Evolutionary conservation across 1,139 yeast genomes (phyloP).

Genomic region (Suhomyces bokatorum): DNA sequence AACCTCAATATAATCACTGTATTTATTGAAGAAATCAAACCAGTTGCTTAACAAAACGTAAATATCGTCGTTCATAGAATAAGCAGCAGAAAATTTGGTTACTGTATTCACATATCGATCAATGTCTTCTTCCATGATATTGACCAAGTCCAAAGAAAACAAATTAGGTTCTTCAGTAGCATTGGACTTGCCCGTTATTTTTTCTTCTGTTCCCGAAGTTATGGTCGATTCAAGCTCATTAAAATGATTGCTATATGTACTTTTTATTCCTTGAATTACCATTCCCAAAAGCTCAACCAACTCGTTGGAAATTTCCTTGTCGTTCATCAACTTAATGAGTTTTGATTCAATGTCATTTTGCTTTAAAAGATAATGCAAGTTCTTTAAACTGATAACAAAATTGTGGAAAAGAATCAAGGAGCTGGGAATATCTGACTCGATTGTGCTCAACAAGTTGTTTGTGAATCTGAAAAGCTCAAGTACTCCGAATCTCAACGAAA

Average conservation of each 20-base stretch:
- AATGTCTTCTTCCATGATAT: constrained; percentile 29
- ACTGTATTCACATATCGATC: constrained; percentile 25
- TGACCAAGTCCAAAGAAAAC: constrained; percentile 25
- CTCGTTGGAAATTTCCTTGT: constrained; percentile 2
- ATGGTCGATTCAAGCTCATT: constrained; percentile 2
- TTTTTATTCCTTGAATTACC: constrained; percentile 4
- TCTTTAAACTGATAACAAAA: constrained; percentile 25
- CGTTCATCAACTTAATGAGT: constrained; percentile 5
- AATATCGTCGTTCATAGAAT: constrained; percentile 14
- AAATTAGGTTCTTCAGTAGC: constrained; percentile 5
- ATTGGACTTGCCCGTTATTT: neutral
- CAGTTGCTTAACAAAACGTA: constrained; percentile 22
- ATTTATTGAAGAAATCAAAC: constrained; percentile 24
- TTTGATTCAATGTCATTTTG: constrained; percentile 13
- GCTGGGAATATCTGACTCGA: constrained; percentile 10
- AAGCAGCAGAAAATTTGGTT: constrained; percentile 5
- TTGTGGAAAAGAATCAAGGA: constrained; percentile 23
- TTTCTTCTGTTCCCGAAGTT: neutral
- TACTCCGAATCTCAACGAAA: constrained; percentile 3
- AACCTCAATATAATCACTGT: constrained; percentile 13
- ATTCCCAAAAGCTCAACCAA: constrained; percentile 6
- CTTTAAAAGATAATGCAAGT: constrained; percentile 17
- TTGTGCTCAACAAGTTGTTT: constrained; percentile 1
- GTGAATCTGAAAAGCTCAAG: constrained; percentile 15
- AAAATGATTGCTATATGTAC: constrained; percentile 13